Percentiles rank a stretch among this genome's conserved stretches.
Evolutionary conservation across 192 early-diverging fungal genomes (phyloP).

Genomic region (Borealophlyctis nickersoniae): DNA sequence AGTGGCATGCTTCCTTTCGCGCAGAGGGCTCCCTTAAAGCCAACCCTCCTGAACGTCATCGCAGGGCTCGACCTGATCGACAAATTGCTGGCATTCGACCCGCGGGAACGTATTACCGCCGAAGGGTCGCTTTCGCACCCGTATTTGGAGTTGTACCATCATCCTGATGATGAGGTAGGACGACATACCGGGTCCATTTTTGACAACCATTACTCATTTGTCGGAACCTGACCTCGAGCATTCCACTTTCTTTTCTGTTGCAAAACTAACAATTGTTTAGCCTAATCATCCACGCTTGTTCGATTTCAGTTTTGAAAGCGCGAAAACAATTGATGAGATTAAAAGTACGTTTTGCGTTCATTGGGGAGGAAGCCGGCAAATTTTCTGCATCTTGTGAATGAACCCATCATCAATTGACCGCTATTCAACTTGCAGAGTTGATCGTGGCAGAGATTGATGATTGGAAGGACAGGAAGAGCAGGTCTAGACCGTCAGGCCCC

Average conservation of each 20-base stretch:
- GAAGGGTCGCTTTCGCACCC: slow-evolving; percentile 88
- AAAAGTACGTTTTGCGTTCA: no score
- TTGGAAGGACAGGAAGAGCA: neutral
- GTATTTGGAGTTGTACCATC: slow-evolving; percentile 77
- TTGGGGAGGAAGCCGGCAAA: neutral
- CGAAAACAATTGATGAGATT: slow-evolving; percentile 51
- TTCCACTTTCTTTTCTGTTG: neutral
- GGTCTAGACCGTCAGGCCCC: slow-evolving; percentile 7
- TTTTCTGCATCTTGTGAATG: slow-evolving; percentile 1
- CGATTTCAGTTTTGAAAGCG: slow-evolving; percentile 52
- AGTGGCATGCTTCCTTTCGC: neutral
- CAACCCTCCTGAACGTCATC: neutral
- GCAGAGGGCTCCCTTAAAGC: neutral
- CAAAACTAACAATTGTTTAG: slow-evolving; percentile 5
- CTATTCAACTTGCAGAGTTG: slow-evolving; percentile 28
- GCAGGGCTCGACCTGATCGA: slow-evolving; percentile 83
- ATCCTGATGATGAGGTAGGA: slow-evolving; percentile 63
- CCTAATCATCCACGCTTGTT: slow-evolving; percentile 46
- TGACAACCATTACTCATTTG: no score
- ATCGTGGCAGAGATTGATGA: slow-evolving; percentile 42
- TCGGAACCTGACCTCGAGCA: neutral
- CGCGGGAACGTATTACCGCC: slow-evolving; percentile 82
- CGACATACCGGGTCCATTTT: neutral
- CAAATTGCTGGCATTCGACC: slow-evolving; percentile 82
- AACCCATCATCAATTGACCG: neutral